Conservation (phyloP, 2,329 filamentous ascomycete genomes). For the Xylariaceae sp. region DNA sequence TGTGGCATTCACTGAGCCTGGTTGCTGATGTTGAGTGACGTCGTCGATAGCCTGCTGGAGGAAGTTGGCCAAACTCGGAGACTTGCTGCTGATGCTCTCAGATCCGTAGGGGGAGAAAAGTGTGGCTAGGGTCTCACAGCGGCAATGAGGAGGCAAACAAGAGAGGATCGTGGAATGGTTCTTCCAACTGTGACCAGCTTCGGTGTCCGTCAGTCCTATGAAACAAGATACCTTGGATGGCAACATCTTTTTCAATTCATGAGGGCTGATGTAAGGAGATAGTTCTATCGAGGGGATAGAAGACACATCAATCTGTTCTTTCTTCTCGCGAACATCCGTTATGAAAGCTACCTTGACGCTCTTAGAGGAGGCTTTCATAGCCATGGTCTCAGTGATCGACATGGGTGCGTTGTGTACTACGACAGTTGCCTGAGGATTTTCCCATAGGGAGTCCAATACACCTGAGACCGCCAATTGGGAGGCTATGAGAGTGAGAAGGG, state of each 20-base stretch:
- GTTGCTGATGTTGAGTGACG: too few species aligned
- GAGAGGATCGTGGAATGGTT: slow-evolving; percentile 1
- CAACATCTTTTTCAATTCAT: slow-evolving; percentile 2
- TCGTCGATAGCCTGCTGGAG: neutral
- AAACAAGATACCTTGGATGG: neutral
- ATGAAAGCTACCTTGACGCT: slow-evolving; percentile 2
- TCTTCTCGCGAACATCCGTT: slow-evolving; percentile 1
- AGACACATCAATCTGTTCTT: neutral
- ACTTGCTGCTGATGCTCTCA: neutral
- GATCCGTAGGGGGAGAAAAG: slow-evolving; percentile 1
- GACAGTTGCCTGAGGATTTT: neutral
- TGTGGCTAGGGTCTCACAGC: neutral
- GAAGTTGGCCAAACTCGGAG: neutral
- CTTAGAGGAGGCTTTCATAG: neutral
- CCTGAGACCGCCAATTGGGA: slow-evolving; percentile 1
- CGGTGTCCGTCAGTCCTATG: slow-evolving; percentile 1
- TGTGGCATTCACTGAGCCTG: too few species aligned
- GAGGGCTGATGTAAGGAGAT: neutral
- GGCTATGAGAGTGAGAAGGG: neutral
- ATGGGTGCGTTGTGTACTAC: slow-evolving; percentile 3
- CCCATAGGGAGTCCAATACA: slow-evolving; percentile 1
- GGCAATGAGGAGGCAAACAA: slow-evolving; percentile 3
- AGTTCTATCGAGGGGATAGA: neutral
- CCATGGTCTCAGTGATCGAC: neutral
- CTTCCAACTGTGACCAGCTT: neutral